A percentile compares a stretch with the other conserved stretches of the same genome.
phyloP scores from a whole-genome alignment of 495 filamentous ascomycete species.

The Choiromyces venosus region DNA sequence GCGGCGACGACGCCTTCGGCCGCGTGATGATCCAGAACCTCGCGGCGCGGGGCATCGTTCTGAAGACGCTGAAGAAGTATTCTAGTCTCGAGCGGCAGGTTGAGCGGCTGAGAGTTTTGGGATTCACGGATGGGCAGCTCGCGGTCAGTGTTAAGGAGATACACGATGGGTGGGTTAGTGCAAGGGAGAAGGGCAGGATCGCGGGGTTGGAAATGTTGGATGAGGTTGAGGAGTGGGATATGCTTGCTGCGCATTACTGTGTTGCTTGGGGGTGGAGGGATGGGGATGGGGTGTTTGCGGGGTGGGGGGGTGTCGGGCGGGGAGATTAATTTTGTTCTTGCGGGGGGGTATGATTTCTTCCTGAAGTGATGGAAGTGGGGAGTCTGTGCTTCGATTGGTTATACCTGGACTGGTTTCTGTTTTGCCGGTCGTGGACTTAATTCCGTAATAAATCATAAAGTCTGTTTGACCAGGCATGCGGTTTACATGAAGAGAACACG shows the following conservation, averaged over 20 bases:
- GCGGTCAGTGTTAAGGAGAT: conserved; percentile 67
- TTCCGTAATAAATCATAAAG: background rate
- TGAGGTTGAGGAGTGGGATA: conserved; percentile 90
- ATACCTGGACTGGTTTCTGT: background rate
- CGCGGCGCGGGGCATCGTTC: conserved; percentile 70
- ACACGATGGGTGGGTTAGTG: conserved; percentile 66
- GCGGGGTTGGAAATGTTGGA: conserved; percentile 78
- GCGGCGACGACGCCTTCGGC: conserved; percentile 78
- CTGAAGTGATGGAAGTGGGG: background rate
- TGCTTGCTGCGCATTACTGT: conserved; percentile 85
- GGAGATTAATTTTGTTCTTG: background rate
- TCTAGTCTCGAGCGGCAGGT: conserved; percentile 60
- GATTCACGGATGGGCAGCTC: conserved; percentile 53
- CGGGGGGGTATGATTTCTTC: background rate
- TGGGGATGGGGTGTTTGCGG: conserved; percentile 26
- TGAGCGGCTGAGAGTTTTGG: conserved; percentile 55
- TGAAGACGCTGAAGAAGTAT: conserved; percentile 75
- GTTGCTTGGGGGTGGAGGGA: conserved; percentile 77
- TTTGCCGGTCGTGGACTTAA: background rate
- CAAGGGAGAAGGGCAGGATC: conserved; percentile 74
- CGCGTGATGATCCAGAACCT: conserved; percentile 87
- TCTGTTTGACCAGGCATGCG: background rate
- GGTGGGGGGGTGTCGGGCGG: conserved; percentile 40
- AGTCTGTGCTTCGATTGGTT: background rate
- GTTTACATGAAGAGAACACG: background rate